Conservation (phyloP, 805 yeast species). For the Saturnispora halmiae region DNA sequence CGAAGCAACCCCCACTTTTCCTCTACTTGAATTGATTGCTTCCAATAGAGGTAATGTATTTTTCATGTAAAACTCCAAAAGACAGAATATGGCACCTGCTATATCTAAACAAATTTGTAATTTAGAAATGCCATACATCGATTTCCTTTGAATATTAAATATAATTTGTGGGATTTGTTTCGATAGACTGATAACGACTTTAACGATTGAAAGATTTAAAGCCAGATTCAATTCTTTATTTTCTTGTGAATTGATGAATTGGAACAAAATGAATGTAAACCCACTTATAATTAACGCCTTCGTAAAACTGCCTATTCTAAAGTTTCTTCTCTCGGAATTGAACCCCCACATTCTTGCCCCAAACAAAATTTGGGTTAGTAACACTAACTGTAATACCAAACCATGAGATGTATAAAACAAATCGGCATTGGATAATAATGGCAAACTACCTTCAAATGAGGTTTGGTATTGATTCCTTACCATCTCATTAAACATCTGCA, state of each 20-base stretch:
- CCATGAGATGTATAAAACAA: conserved; percentile 43
- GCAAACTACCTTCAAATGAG: conserved; percentile 29
- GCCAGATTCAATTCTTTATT: conserved; percentile 32
- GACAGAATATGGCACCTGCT: conserved; percentile 33
- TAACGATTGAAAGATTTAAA: conserved; percentile 34
- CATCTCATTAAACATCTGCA: conserved; percentile 33
- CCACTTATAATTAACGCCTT: conserved; percentile 14
- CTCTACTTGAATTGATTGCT: conserved; percentile 32
- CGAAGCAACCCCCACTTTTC: conserved; percentile 34
- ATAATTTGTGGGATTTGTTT: conserved; percentile 45
- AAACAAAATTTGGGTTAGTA: conserved; percentile 31
- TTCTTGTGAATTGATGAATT: conserved; percentile 6
- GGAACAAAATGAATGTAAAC: conserved; percentile 14
- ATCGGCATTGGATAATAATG: conserved; percentile 37
- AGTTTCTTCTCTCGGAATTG: conserved; percentile 23
- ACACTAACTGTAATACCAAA: conserved; percentile 30
- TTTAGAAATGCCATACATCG: conserved; percentile 39
- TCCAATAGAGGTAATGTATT: conserved; percentile 21
- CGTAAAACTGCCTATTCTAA: conserved; percentile 20
- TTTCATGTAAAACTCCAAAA: conserved; percentile 33
- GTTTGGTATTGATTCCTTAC: conserved; percentile 26
- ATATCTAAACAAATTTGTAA: conserved; percentile 34
- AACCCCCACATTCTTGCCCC: conserved; percentile 31
- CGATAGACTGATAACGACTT: conserved; percentile 35
- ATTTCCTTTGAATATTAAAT: conserved; percentile 33